phyloP scores from a whole-genome alignment of 2,329 filamentous ascomycete genomes.

The Metarhizium brunneum region DNA sequence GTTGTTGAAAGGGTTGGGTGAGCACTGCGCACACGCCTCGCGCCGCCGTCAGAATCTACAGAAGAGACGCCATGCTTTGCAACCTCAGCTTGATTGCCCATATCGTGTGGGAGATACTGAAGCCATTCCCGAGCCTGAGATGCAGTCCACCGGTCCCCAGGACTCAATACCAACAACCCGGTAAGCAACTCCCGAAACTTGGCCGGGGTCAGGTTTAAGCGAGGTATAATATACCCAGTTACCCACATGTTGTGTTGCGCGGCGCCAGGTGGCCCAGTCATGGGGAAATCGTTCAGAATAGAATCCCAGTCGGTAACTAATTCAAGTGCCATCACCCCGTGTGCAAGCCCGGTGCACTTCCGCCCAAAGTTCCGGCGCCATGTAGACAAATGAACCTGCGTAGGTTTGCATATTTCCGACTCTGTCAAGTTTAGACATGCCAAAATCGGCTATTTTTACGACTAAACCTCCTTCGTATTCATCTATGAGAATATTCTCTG shows the following conservation, averaged over 20 bases:
- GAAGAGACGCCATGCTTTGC: not conserved
- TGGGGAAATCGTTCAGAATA: not conserved
- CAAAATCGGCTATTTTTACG: not conserved
- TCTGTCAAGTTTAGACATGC: not conserved
- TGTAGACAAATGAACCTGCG: not conserved
- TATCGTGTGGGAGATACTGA: not conserved
- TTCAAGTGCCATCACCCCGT: not conserved
- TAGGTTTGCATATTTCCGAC: not conserved
- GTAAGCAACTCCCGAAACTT: not conserved
- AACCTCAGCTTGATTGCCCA: not conserved
- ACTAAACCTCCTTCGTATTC: not conserved
- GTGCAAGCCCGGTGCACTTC: not conserved
- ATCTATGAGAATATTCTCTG: not conserved
- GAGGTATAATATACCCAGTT: not conserved
- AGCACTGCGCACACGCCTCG: not conserved
- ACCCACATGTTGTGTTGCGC: not conserved
- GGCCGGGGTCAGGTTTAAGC: not conserved
- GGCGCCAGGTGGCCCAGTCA: not conserved
- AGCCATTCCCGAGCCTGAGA: not conserved
- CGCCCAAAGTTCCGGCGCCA: not conserved
- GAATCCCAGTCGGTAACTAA: not conserved
- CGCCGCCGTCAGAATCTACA: not conserved
- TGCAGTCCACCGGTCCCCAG: not conserved
- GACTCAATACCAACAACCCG: not conserved
- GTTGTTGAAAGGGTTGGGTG: not conserved